Conservation (phyloP, 306 rosid genomes). For the Ammopiptanthus mongolicus region DNA sequence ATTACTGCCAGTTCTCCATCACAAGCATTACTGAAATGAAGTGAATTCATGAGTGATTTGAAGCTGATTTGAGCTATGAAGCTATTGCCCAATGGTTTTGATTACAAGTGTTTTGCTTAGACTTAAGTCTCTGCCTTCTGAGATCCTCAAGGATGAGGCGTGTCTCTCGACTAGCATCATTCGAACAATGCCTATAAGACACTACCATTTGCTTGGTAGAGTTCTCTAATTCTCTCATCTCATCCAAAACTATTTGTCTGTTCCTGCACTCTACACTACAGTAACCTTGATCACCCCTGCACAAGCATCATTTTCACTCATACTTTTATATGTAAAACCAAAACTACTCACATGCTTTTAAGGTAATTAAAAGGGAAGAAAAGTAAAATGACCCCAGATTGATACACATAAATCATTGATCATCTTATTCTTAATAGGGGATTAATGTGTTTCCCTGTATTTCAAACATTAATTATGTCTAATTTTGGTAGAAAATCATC, state of each 20-base stretch:
- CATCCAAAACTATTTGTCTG: slow-evolving; percentile 42
- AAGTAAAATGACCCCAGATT: not conserved
- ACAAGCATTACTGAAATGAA: too few relatives aligned
- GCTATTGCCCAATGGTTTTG: slow-evolving; percentile 5
- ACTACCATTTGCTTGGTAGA: slow-evolving; percentile 23
- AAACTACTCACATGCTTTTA: not conserved
- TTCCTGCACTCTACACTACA: slow-evolving; percentile 38
- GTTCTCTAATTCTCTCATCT: slow-evolving; percentile 30
- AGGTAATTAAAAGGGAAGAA: not conserved
- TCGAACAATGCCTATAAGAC: slow-evolving; percentile 19
- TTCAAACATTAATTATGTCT: not conserved
- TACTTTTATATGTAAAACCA: not conserved
- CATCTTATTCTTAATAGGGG: not conserved
- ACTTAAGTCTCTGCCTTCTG: slow-evolving; percentile 34
- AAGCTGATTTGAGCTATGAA: not conserved
- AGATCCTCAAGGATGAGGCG: slow-evolving; percentile 35
- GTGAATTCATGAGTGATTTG: too few relatives aligned
- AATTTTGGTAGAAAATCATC: not conserved
- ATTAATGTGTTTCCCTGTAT: not conserved
- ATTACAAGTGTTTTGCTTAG: slow-evolving; percentile 5
- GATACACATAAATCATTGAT: not conserved
- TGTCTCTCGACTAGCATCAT: slow-evolving; percentile 29
- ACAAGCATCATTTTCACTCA: not conserved
- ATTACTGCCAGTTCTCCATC: too few relatives aligned
- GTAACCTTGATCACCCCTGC: slow-evolving; percentile 47